These are phyloP conservation scores for Vinca minor DNA, from an alignment of 257 asterid genomes.

Conservation along the genomic window DNA sequence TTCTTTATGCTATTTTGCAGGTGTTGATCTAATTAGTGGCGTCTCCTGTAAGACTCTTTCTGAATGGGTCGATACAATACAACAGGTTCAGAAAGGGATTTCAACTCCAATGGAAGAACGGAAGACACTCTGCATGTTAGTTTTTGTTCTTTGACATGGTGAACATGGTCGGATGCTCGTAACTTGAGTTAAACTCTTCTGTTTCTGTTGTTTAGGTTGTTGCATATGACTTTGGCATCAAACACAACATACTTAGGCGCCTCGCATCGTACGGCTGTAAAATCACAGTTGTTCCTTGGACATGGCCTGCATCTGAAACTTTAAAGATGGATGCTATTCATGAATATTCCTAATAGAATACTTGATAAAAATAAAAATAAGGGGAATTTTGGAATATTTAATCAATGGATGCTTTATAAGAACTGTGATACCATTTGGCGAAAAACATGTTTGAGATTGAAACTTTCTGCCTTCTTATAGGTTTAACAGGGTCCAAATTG, in stretches of 20 bases:
- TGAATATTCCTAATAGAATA: too few relatives aligned
- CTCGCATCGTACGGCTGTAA: slow-evolving; percentile 87
- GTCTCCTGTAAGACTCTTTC: slow-evolving; percentile 80
- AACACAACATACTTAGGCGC: slow-evolving; percentile 84
- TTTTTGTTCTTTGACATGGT: slow-evolving; percentile 10
- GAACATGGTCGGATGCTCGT: slow-evolving; percentile 8
- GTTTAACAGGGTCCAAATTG: too few relatives aligned
- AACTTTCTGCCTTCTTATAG: too few relatives aligned
- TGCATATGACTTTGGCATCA: slow-evolving; percentile 96
- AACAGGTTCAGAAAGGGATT: slow-evolving; percentile 71
- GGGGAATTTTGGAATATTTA: too few relatives aligned
- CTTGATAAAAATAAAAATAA: too few relatives aligned
- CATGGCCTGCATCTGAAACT: slow-evolving; percentile 85
- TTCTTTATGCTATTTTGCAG: slow-evolving; percentile 33
- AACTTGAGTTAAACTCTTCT: slow-evolving; percentile 9
- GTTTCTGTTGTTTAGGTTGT: slow-evolving; percentile 49
- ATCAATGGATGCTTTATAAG: too few relatives aligned
- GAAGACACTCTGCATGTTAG: slow-evolving; percentile 48
- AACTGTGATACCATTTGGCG: too few relatives aligned
- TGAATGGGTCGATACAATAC: slow-evolving; percentile 57
- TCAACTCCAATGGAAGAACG: slow-evolving; percentile 40
- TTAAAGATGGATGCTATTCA: slow-evolving; percentile 46
- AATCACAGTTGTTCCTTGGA: slow-evolving; percentile 86
- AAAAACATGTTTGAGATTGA: too few relatives aligned
- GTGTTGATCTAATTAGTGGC: slow-evolving; percentile 83